phyloP scores from a whole-genome alignment of 768 basidiomycete species.

The Clitopilus passeckerianus region DNA sequence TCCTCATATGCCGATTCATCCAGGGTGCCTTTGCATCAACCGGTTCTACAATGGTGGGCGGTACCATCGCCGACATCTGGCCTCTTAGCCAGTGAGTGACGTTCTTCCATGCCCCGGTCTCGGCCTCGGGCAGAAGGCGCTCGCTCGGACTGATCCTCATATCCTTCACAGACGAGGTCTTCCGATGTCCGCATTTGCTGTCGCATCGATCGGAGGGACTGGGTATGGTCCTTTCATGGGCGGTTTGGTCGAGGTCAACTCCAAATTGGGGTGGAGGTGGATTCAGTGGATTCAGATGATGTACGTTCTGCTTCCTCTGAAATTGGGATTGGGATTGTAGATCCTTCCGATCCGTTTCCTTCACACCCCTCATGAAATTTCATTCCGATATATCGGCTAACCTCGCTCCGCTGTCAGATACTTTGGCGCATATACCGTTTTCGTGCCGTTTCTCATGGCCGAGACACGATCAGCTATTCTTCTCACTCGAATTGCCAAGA shows the following conservation, averaged over 20 bases:
- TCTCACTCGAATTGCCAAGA: conserved; percentile 57
- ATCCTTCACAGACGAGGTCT: conserved; percentile 52
- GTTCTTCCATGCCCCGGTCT: neutral
- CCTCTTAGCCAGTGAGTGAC: conserved; percentile 45
- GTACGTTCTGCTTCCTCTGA: conserved; percentile 22
- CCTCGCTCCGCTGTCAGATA: conserved; percentile 29
- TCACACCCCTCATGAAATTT: neutral
- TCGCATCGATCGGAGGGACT: conserved; percentile 53
- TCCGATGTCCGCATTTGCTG: conserved; percentile 73
- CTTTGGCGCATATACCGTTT: conserved; percentile 42
- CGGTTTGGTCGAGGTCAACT: conserved; percentile 63
- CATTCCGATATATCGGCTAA: neutral
- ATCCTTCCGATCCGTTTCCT: neutral
- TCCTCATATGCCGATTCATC: conserved; percentile 58
- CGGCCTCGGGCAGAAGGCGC: neutral
- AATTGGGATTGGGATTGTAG: neutral
- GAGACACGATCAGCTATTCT: conserved; percentile 77
- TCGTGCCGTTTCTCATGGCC: conserved; percentile 50
- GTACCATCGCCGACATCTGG: conserved; percentile 71
- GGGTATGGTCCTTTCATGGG: conserved; percentile 61
- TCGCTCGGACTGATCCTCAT: neutral
- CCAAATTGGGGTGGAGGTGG: conserved; percentile 70
- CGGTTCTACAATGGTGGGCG: conserved; percentile 70
- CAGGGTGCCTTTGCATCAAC: conserved; percentile 67
- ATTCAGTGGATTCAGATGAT: conserved; percentile 80